A percentile compares a stretch with the other conserved stretches of the same genome.
Conservation (phyloP, 768 basidiomycete species). For the Boletus huronensis region DNA sequence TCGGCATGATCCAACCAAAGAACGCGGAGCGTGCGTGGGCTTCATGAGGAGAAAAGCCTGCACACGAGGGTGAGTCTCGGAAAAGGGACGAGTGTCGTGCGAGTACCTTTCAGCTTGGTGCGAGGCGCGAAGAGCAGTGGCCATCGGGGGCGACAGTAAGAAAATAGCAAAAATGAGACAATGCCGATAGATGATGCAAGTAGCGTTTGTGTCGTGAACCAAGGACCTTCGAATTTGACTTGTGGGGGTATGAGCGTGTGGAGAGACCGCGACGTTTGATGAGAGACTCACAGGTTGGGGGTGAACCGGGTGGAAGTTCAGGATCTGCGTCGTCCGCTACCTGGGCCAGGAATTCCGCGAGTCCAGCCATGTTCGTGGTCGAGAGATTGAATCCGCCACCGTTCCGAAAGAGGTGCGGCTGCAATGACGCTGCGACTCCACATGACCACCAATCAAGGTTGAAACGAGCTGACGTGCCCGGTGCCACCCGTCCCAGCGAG, state of each 20-base stretch:
- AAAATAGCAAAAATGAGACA: constrained; percentile 81
- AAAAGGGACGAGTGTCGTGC: not conserved
- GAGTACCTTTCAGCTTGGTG: constrained; percentile 86
- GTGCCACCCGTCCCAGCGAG: not conserved
- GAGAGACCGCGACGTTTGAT: not conserved
- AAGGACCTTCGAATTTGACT: constrained; percentile 89
- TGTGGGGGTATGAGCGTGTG: constrained; percentile 6
- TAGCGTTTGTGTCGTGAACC: constrained; percentile 88
- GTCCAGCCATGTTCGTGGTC: constrained; percentile 17
- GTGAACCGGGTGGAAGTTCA: constrained; percentile 57
- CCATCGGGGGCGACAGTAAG: constrained; percentile 83
- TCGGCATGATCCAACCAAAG: constrained; percentile 97
- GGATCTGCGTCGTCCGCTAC: constrained; percentile 35
- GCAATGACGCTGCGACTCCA: too few relatives aligned
- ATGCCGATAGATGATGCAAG: constrained; percentile 78
- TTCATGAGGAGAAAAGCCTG: constrained; percentile 92
- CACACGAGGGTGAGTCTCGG: not conserved
- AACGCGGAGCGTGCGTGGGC: constrained; percentile 83
- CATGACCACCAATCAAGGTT: too few relatives aligned
- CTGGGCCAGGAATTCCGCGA: constrained; percentile 15
- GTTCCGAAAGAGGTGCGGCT: too few relatives aligned
- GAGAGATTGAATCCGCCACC: too few relatives aligned
- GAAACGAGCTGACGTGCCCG: not conserved
- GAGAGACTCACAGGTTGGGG: constrained; percentile 53
- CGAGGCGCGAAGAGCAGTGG: constrained; percentile 88